Conservation (phyloP, 345 rosid species). For the Erucastrum elatum region DNA sequence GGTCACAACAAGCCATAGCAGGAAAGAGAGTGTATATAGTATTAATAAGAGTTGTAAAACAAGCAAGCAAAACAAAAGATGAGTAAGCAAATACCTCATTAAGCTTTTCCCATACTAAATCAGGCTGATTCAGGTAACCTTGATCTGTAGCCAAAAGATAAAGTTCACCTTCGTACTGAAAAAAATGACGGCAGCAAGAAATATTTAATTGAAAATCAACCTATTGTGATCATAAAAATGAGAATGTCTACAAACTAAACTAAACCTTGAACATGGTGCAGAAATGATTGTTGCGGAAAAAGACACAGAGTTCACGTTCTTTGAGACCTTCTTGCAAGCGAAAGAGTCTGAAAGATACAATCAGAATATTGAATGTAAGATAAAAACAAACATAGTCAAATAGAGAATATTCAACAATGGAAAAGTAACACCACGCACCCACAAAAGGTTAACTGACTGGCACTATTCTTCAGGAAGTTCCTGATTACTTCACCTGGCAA, state of each 20-base stretch:
- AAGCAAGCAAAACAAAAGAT: neutral
- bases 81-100: conserved; percentile 66
- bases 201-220: neutral
- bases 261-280: conserved; percentile 98
- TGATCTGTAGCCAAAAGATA: conserved; percentile 98
- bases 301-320: conserved; percentile 94
- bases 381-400: neutral
- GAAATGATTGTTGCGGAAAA: conserved; percentile 97
- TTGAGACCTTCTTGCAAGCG: conserved; percentile 87
- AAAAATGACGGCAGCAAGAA: conserved; percentile 13
- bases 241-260: conserved; percentile 24
- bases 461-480: conserved; percentile 78
- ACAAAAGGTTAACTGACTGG: conserved; percentile 81
- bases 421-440: conserved; percentile 56
- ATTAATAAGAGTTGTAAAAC: neutral
- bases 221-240: neutral
- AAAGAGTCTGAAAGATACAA: conserved; percentile 65
- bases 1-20: conserved; percentile 6
- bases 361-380: conserved; percentile 17
- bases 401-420: conserved; percentile 14
- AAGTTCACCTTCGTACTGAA: conserved; percentile 90
- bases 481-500: conserved; percentile 72
- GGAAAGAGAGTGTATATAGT: neutral
- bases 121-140: conserved; percentile 90
- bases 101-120: conserved; percentile 96